Conservation (phyloP, 305 asterid species). For the Fraxinus latifolia region DNA sequence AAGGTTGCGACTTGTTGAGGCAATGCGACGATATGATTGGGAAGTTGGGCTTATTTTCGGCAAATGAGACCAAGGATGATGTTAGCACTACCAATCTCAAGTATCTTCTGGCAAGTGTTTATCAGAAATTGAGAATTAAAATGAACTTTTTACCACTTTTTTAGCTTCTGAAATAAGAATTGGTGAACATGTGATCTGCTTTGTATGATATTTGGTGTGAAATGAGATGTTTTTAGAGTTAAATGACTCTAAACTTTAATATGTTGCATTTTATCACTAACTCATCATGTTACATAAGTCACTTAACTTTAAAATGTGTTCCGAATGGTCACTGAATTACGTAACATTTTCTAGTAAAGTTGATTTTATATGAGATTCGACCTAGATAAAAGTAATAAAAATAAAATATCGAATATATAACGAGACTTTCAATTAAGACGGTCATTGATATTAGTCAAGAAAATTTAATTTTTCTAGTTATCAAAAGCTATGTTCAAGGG, state of each 20-base stretch:
- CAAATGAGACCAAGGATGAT: constrained; percentile 86
- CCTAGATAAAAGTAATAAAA: background rate
- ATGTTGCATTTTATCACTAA: background rate
- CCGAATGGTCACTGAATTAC: background rate
- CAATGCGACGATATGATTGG: constrained; percentile 84
- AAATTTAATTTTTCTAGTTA: background rate
- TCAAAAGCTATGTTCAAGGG: background rate
- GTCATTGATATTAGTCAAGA: background rate
- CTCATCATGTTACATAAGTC: background rate
- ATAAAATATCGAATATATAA: too few relatives aligned
- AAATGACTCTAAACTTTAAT: background rate
- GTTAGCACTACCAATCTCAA: constrained; percentile 84
- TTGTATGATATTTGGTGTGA: background rate
- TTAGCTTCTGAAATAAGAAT: background rate
- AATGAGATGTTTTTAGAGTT: background rate
- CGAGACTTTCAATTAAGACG: background rate
- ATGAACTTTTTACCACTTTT: background rate
- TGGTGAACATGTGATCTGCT: background rate
- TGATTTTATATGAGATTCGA: background rate
- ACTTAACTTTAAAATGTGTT: background rate
- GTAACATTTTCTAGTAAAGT: background rate
- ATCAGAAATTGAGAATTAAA: background rate
- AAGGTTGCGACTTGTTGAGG: constrained; percentile 63
- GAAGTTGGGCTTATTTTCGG: constrained; percentile 73
- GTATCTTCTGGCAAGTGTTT: constrained; percentile 65